A percentile compares a stretch with the other conserved stretches of the same genome.
Evolutionary conservation across 805 yeast species (phyloP).

Genomic region (Starmerella asiatica): DNA sequence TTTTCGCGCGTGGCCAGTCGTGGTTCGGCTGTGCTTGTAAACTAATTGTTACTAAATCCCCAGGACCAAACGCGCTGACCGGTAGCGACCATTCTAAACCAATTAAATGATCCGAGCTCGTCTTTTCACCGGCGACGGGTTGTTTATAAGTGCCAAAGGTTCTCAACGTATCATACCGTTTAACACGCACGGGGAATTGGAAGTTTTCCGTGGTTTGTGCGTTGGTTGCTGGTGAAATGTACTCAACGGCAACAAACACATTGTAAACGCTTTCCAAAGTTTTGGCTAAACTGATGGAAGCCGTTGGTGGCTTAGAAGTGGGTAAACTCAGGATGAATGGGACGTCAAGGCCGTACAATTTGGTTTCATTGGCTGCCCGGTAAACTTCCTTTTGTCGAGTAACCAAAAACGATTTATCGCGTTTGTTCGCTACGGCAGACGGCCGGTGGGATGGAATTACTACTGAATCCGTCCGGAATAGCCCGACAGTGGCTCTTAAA

Average conservation of each 20-base stretch:
- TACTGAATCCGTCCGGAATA: slow-evolving; percentile 30
- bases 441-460: slow-evolving; percentile 27
- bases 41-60: slow-evolving; percentile 25
- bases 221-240: slow-evolving; percentile 3
- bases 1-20: slow-evolving; percentile 28
- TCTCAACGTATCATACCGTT: slow-evolving; percentile 30
- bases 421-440: slow-evolving; percentile 22
- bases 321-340: slow-evolving; percentile 30
- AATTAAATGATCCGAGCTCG: slow-evolving; percentile 28
- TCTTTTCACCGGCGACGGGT: slow-evolving; percentile 21
- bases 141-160: slow-evolving; percentile 28
- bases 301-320: slow-evolving; percentile 25
- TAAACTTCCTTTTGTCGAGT: slow-evolving; percentile 24
- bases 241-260: slow-evolving; percentile 25
- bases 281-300: slow-evolving; percentile 26
- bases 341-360: slow-evolving; percentile 26
- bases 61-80: slow-evolving; percentile 30
- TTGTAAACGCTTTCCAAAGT: slow-evolving; percentile 26
- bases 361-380: slow-evolving; percentile 11
- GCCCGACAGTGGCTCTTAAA: slow-evolving; percentile 25
- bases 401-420: slow-evolving; percentile 28
- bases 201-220: slow-evolving; percentile 9
- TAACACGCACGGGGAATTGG: slow-evolving; percentile 27
- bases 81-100: slow-evolving; percentile 26
- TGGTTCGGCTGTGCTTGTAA: slow-evolving; percentile 27